Evolutionary conservation across 257 asterid species (phyloP).

Genomic region (Catharanthus roseus): DNA sequence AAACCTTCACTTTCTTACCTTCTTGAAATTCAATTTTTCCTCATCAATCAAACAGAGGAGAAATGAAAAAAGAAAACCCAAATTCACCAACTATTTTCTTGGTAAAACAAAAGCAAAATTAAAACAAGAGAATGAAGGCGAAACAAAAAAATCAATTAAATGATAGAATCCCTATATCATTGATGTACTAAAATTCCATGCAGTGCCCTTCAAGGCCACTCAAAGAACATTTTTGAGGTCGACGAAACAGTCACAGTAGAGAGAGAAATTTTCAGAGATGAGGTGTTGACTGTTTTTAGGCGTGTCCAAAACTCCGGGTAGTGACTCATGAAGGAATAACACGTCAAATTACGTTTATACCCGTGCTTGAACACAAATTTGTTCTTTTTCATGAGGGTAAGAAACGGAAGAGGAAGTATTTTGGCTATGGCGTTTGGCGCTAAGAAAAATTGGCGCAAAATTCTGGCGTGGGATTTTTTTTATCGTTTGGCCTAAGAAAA

Average conservation of each 20-base stretch:
- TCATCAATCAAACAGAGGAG: slow-evolving; percentile 9
- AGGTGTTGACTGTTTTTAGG: slow-evolving; percentile 9
- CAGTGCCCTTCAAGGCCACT: slow-evolving; percentile 15
- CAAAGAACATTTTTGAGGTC: neutral
- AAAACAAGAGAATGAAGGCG: neutral
- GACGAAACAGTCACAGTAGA: neutral
- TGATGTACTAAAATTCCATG: neutral
- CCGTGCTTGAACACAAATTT: neutral
- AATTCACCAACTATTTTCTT: neutral
- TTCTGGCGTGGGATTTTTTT: neutral
- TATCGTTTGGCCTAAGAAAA: neutral
- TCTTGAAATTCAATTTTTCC: neutral
- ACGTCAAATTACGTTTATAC: neutral
- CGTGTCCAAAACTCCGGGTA: neutral
- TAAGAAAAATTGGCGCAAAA: neutral
- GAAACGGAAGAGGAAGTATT: neutral
- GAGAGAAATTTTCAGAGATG: neutral
- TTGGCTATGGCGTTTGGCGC: neutral
- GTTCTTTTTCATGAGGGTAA: slow-evolving; percentile 4
- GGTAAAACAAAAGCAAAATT: neutral
- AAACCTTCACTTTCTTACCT: neutral
- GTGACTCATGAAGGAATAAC: neutral
- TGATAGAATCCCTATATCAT: too few relatives aligned
- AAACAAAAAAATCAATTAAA: neutral
- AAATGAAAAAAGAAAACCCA: neutral